phyloP scores from a whole-genome alignment of 2,329 filamentous ascomycete species.

The Microthyrium microscopicum region DNA sequence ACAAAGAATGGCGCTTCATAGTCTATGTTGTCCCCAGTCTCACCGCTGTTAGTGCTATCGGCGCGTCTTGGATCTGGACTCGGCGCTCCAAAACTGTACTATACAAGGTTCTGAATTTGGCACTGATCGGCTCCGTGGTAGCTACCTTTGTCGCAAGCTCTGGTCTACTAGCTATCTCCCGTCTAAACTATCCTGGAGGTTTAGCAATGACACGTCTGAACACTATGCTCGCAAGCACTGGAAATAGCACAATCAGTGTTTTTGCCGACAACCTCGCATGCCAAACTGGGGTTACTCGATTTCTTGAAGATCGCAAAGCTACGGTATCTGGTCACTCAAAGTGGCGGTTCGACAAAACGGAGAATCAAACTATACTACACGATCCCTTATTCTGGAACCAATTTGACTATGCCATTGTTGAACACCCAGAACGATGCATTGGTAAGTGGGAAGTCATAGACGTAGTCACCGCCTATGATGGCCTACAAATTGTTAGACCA shows the following conservation, averaged over 20 bases:
- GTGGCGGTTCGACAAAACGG: slow-evolving; percentile 46
- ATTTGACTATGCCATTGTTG: slow-evolving; percentile 42
- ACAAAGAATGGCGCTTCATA: slow-evolving; percentile 94
- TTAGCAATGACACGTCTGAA: slow-evolving; percentile 45
- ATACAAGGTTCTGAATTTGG: slow-evolving; percentile 37
- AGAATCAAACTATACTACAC: slow-evolving; percentile 29
- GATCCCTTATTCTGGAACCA: slow-evolving; percentile 37
- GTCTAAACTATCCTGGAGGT: slow-evolving; percentile 87
- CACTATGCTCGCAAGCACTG: slow-evolving; percentile 13
- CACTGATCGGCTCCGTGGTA: slow-evolving; percentile 43
- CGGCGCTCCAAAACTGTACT: slow-evolving; percentile 44
- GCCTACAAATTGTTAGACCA: slow-evolving; percentile 31
- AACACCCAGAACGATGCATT: slow-evolving; percentile 31
- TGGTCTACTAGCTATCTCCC: slow-evolving; percentile 59
- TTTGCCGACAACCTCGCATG: slow-evolving; percentile 45
- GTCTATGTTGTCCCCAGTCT: slow-evolving; percentile 72
- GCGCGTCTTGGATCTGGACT: slow-evolving; percentile 45
- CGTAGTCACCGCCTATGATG: slow-evolving; percentile 34
- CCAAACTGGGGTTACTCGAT: slow-evolving; percentile 46
- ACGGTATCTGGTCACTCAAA: slow-evolving; percentile 9
- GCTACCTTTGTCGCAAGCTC: slow-evolving; percentile 43
- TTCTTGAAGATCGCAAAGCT: slow-evolving; percentile 27
- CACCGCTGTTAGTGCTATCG: slow-evolving; percentile 59
- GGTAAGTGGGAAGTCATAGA: slow-evolving; percentile 35
- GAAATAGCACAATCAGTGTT: slow-evolving; percentile 21